Percentiles rank a stretch among this genome's conserved stretches.
Evolutionary conservation across 179 eudicot genomes (phyloP).

Genomic region (Beta corolliflora): DNA sequence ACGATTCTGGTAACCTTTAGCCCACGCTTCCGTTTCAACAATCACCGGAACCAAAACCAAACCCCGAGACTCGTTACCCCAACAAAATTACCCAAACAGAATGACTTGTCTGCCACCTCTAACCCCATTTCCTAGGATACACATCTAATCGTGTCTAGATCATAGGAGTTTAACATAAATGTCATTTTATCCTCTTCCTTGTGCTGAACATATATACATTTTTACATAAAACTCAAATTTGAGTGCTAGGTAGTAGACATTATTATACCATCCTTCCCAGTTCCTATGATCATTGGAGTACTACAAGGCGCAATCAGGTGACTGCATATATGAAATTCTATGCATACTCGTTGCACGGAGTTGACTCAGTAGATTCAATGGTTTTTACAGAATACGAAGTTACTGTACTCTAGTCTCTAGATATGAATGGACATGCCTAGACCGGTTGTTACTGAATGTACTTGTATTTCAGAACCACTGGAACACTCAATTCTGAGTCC

Average conservation of each 20-base stretch:
- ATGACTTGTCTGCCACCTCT: no score
- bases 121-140: no score
- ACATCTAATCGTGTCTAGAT: neutral
- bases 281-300: neutral
- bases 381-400: neutral
- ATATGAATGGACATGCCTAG: neutral
- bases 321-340: neutral
- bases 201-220: neutral
- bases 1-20: no score
- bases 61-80: no score
- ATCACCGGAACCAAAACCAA: no score
- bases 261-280: neutral
- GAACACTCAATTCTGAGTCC: constrained; percentile 87
- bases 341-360: neutral
- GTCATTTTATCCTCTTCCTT: neutral
- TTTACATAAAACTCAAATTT: neutral
- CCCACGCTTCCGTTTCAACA: no score
- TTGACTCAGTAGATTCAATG: neutral
- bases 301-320: neutral
- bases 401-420: neutral
- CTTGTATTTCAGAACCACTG: constrained; percentile 75
- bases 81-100: no score
- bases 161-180: neutral
- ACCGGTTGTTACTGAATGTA: constrained; percentile 20
- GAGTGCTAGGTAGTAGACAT: no score